Evolutionary conservation across 2,329 filamentous ascomycete species (phyloP), one percentile per base, ranked within the genome.

Genomic region (Exophiala dermatitidis): DNA sequence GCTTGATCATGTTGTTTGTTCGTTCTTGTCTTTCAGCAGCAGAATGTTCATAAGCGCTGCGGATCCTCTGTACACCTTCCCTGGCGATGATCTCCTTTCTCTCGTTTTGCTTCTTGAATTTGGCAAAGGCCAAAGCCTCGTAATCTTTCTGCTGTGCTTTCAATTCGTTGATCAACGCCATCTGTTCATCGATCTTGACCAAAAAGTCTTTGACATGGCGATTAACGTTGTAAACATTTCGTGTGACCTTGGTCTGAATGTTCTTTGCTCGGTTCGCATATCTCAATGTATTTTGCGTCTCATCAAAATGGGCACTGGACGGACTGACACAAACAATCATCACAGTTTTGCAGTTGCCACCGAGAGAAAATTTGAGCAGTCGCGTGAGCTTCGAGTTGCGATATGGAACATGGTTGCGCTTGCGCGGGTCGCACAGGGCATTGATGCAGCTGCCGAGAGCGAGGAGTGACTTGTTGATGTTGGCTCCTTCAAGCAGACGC

Each of bases 311-410:
- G 3, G 88, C 86, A 65, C 93, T 97, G 0, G 90, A 96, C 1
- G 93, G 93, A 63, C 90, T 96, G 50, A 98, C 88, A 65, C 93
- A 98, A 29, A 98, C 93, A 69, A 98, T 97, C 93, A 98, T 98
- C 68, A 98, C 93, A 0, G 93, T 98, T 72, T 90, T 94, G 78
- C 93, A 98, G 70, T 98, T 98, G 2, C 93, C 93, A 31, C 93
- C 93, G 0, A 98, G 81, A 0, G 91, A 95, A 72, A 98, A 98
- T 66, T 98, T 98, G 50, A 98, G 80, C 3, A 98, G 77, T 49
- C 93, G 84, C 0, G 93, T 98, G 50, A 98, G 83, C 66, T 97
- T 98, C 60, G 91, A 97, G 73, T 98, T 97, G 63, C 93, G 83
- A 73, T 98, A 98, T 0, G 93, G 93, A 9, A 98, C 87, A 69